phyloP scores from a whole-genome alignment of 2,329 filamentous ascomycete species.

The Neopestalotiopsis clavispora region DNA sequence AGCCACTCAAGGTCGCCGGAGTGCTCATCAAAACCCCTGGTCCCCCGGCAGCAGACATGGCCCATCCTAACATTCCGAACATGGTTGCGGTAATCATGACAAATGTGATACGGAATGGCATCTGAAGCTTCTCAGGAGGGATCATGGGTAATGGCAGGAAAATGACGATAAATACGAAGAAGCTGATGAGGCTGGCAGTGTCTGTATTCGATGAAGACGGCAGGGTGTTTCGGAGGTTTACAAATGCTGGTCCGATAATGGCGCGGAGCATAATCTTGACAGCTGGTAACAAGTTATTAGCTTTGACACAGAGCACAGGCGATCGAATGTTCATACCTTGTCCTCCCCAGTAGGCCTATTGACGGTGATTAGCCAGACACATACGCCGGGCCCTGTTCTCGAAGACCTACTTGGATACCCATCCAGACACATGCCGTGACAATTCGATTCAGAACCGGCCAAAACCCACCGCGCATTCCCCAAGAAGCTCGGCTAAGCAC shows the following conservation, averaged over 20 bases:
- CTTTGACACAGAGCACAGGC: not conserved
- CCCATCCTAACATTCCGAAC: constrained; percentile 38
- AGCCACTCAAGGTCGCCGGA: constrained; percentile 28
- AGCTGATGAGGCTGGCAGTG: constrained; percentile 33
- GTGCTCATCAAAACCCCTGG: constrained; percentile 30
- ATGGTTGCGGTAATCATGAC: constrained; percentile 36
- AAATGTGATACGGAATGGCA: constrained; percentile 32
- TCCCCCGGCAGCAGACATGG: constrained; percentile 31
- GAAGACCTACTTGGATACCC: constrained; percentile 30
- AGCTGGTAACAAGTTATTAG: constrained; percentile 18
- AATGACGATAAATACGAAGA: constrained; percentile 34
- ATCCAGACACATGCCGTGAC: constrained; percentile 37
- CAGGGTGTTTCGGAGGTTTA: constrained; percentile 30
- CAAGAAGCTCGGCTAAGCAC: constrained; percentile 33
- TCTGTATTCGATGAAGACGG: constrained; percentile 31
- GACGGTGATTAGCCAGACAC: not conserved
- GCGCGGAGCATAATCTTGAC: constrained; percentile 35
- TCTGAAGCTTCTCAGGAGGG: constrained; percentile 34
- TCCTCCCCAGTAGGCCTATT: not conserved
- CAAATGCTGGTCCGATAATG: constrained; percentile 32
- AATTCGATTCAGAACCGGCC: constrained; percentile 37
- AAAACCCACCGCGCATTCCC: constrained; percentile 36
- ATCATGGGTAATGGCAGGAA: constrained; percentile 34
- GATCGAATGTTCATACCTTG: not conserved
- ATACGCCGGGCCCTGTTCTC: not conserved